Evolutionary conservation across 768 basidiomycete genomes (phyloP).

Genomic region (Tricholoma saponaceum): DNA sequence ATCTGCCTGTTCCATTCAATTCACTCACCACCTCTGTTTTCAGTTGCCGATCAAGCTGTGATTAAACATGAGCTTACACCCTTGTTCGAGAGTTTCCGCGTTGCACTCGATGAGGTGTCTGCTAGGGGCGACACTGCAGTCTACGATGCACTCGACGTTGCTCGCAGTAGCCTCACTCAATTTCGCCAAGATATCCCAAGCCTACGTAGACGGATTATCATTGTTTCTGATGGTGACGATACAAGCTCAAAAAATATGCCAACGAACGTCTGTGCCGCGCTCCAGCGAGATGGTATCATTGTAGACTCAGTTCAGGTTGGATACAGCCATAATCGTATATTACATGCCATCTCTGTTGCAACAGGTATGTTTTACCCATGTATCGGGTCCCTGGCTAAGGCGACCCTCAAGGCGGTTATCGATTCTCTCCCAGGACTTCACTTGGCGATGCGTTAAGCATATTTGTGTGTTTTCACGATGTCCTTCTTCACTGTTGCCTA

Average conservation of each 20-base stretch:
- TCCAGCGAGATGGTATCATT: slow-evolving; percentile 15
- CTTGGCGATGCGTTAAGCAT: slow-evolving; percentile 25
- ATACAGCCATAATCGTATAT: slow-evolving; percentile 4
- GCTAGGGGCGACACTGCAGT: slow-evolving; percentile 23
- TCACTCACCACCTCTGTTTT: neutral
- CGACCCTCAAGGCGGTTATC: slow-evolving; percentile 21
- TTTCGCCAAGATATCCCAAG: slow-evolving; percentile 20
- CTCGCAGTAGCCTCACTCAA: slow-evolving; percentile 14
- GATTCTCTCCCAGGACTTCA: slow-evolving; percentile 22
- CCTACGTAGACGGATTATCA: slow-evolving; percentile 21
- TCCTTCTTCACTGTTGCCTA: neutral
- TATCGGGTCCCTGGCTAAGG: neutral
- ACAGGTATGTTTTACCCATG: slow-evolving; percentile 15
- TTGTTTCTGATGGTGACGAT: slow-evolving; percentile 22
- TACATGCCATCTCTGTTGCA: slow-evolving; percentile 24
- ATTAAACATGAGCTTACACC: slow-evolving; percentile 21
- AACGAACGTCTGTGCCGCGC: slow-evolving; percentile 15
- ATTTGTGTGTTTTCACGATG: slow-evolving; percentile 15
- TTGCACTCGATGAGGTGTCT: slow-evolving; percentile 11
- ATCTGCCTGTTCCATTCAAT: neutral
- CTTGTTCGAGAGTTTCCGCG: slow-evolving; percentile 23
- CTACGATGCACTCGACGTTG: slow-evolving; percentile 23
- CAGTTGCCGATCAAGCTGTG: slow-evolving; percentile 18
- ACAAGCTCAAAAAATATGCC: slow-evolving; percentile 15
- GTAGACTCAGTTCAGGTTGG: slow-evolving; percentile 28